Evolutionary conservation across 306 rosid species (phyloP).

Genomic region (Prunus salicina): DNA sequence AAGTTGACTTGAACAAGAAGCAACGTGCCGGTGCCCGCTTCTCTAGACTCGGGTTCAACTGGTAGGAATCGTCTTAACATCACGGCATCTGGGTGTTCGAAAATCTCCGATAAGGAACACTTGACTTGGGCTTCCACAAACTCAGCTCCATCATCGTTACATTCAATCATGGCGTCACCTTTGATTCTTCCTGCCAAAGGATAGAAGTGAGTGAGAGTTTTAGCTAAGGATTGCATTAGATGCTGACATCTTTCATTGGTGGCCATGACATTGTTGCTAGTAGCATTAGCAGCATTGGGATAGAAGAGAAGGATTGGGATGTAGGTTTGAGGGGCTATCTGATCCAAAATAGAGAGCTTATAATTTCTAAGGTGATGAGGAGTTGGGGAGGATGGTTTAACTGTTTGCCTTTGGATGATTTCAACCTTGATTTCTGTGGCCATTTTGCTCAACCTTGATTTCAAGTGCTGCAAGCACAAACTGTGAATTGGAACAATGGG

Average conservation of each 20-base stretch:
- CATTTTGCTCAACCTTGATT: background rate
- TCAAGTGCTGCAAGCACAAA: too few species aligned
- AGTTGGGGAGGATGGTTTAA: slow-evolving; percentile 33
- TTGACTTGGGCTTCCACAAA: slow-evolving; percentile 25
- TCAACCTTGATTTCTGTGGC: slow-evolving; percentile 8
- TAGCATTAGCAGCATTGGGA: background rate
- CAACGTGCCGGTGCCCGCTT: slow-evolving; percentile 14
- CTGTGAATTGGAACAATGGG: too few species aligned
- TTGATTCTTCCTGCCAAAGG: slow-evolving; percentile 46
- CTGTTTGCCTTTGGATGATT: slow-evolving; percentile 5
- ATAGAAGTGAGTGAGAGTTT: slow-evolving; percentile 40
- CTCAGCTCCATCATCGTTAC: slow-evolving; percentile 43
- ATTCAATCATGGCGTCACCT: slow-evolving; percentile 28
- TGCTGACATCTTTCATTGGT: background rate
- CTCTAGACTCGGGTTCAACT: background rate
- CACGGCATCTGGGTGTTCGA: slow-evolving; percentile 12
- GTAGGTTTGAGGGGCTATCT: slow-evolving; percentile 4
- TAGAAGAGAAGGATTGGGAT: slow-evolving; percentile 27
- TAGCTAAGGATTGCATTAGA: slow-evolving; percentile 42
- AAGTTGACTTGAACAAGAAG: slow-evolving; percentile 32
- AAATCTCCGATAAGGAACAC: slow-evolving; percentile 16
- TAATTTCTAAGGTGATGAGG: slow-evolving; percentile 17
- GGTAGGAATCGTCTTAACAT: slow-evolving; percentile 27
- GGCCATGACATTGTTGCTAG: background rate
- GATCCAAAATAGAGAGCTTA: slow-evolving; percentile 26